Base-by-base conservation (phyloP, 148 eudicot genomes). In the Heliosperma pusillum region DNA sequence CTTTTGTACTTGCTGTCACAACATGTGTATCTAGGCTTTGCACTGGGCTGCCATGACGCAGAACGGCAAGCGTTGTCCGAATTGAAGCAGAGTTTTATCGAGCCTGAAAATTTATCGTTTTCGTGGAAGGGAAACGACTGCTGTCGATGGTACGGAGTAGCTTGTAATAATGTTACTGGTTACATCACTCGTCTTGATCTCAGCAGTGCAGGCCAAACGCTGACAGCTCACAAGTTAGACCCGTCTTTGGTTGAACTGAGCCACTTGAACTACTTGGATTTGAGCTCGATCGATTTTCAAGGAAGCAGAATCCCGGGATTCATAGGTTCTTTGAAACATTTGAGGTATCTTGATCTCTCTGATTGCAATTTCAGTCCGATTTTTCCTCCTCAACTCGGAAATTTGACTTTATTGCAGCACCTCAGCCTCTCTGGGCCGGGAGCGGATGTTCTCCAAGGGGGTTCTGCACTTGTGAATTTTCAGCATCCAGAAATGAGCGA, bases 331-430 rank as follows among this genome's bases (percentile, higher is more conserved):
- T n/a, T n/a, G n/a, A 82, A 80, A 73, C 70, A 58, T 7, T 62
- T 86, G n/a, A 68, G 74, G 27, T 66, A 82, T 65, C 79, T 86
- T n/a, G 60, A 69, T 74, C 82, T 86, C 55, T 80, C 80, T 1
- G 0, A 0, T 0, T 55, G 79, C 25, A 4, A 9, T 27, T 82
- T 82, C 62, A 3, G 20, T 0, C 72, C 77, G 24, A 7, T n/a
- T 19, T 52, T 84, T 5, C 87, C 87, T 40, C 74, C 66, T 4
- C 80, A 80, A 0, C 70, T 86, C 0, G 85, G 83, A 7, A 80
- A 86, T 17, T 81, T 86, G 0, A 76, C 83, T 3, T 62, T 47
- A 44, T 71, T 86, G 63, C 67, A 44, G 0, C 11, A 10, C 58
- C 86, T 83, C 52, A 79, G 80, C 74, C 76, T 80, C 77, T 1